phyloP scores from a whole-genome alignment of 176 grass and related monocot genomes.

The Avena eriantha region DNA sequence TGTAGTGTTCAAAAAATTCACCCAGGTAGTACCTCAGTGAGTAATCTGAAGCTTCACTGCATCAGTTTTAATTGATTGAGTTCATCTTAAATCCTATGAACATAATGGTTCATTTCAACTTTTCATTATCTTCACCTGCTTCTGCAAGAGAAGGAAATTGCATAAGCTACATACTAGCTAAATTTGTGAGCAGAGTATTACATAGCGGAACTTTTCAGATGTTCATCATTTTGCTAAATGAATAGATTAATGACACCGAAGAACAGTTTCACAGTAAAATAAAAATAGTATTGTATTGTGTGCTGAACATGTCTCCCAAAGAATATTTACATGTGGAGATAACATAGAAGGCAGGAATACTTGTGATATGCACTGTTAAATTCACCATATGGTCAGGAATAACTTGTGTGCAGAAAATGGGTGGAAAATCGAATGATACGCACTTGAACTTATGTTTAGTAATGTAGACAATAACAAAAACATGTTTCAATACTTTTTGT shows the following conservation, averaged over 20 bases:
- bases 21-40: neutral
- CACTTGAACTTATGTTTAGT: neutral
- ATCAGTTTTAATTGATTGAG: slow-evolving; percentile 5
- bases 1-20: neutral
- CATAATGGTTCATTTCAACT: neutral
- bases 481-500: slow-evolving; percentile 5
- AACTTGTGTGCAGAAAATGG: slow-evolving; percentile 8
- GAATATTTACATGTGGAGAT: slow-evolving; percentile 16
- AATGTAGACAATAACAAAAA: slow-evolving; percentile 1
- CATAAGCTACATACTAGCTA: slow-evolving; percentile 19
- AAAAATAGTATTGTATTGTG: slow-evolving; percentile 1
- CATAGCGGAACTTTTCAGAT: slow-evolving; percentile 15
- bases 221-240: slow-evolving; percentile 9
- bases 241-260: slow-evolving; percentile 5
- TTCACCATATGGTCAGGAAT: neutral
- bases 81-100: slow-evolving; percentile 5
- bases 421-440: slow-evolving; percentile 5
- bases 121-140: slow-evolving; percentile 32
- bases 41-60: slow-evolving; percentile 37
- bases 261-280: slow-evolving; percentile 5
- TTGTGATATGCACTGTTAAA: slow-evolving; percentile 22
- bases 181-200: slow-evolving; percentile 9
- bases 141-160: slow-evolving; percentile 14
- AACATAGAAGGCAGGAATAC: slow-evolving; percentile 12
- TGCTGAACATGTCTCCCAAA: slow-evolving; percentile 7